Evolutionary conservation across 306 rosid genomes (phyloP).

Genomic region (Abrus pulchellus): DNA sequence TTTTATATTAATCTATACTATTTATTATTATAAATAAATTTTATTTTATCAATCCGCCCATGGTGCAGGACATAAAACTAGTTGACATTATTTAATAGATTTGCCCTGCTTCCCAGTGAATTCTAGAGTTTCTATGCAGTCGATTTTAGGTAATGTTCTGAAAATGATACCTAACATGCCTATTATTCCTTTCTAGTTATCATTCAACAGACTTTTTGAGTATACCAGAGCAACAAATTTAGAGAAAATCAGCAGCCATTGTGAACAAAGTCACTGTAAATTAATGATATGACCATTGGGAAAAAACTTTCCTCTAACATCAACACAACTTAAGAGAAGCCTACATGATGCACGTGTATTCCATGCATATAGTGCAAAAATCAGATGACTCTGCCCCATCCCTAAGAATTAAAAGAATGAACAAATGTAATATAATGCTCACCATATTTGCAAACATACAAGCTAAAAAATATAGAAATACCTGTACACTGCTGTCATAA

Average conservation of each 20-base stretch:
- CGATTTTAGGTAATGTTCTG: neutral
- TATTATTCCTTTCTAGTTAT: conserved; percentile 10
- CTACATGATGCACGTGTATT: neutral
- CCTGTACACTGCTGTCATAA: conserved; percentile 76
- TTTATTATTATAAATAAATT: no score
- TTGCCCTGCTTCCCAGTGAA: neutral
- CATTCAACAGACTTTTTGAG: neutral
- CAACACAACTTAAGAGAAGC: neutral
- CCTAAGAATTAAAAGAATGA: neutral
- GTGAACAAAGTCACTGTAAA: neutral
- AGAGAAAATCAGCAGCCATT: neutral
- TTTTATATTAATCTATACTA: no score
- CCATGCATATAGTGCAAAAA: neutral
- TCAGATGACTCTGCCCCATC: conserved; percentile 3
- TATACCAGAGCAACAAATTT: neutral
- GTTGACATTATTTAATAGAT: neutral
- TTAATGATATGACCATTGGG: conserved; percentile 1
- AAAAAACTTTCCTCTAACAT: neutral
- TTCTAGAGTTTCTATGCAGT: neutral
- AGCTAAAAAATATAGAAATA: conserved; percentile 40
- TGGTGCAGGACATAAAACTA: no score
- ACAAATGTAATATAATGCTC: neutral
- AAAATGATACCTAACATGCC: conserved; percentile 7
- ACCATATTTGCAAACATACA: conserved; percentile 21
- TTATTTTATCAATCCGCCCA: no score